Evolutionary conservation across 345 rosid genomes (phyloP).

Genomic region (Hypericum perforatum): DNA sequence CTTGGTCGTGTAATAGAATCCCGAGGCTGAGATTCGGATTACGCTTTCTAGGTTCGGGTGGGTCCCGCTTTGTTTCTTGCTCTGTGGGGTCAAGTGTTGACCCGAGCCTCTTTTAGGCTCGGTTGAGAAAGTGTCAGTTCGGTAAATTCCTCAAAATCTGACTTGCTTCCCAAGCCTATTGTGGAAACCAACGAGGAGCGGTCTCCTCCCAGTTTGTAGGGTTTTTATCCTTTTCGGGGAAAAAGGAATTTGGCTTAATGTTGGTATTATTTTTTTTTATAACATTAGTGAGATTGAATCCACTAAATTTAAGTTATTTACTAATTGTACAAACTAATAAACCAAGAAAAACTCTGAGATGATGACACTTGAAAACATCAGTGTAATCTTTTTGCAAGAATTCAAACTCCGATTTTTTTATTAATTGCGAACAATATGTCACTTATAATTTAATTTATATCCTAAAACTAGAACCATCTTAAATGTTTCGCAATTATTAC

Average conservation of each 20-base stretch:
- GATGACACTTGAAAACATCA: no score
- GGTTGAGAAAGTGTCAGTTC: constrained; percentile 12
- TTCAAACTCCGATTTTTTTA: no score
- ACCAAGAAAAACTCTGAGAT: no score
- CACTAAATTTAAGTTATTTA: no score
- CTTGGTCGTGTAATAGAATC: neutral
- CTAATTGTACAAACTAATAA: no score
- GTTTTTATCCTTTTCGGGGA: neutral
- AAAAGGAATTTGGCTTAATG: neutral
- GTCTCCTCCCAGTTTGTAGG: neutral
- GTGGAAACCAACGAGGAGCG: neutral
- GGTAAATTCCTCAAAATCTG: constrained; percentile 14
- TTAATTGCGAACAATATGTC: no score
- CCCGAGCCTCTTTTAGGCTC: constrained; percentile 16
- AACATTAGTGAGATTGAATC: no score
- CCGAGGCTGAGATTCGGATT: constrained; percentile 12
- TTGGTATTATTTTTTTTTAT: no score
- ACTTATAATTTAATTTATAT: no score
- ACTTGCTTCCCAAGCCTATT: constrained; percentile 34
- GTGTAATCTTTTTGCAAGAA: no score
- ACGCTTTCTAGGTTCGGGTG: constrained; percentile 31
- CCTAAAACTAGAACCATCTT: no score
- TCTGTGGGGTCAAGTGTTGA: constrained; percentile 29
- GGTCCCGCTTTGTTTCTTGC: neutral
- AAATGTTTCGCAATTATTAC: no score